Evolutionary conservation across 805 yeast genomes (phyloP).

Genomic region (Ogataea nitratoaversa): DNA sequence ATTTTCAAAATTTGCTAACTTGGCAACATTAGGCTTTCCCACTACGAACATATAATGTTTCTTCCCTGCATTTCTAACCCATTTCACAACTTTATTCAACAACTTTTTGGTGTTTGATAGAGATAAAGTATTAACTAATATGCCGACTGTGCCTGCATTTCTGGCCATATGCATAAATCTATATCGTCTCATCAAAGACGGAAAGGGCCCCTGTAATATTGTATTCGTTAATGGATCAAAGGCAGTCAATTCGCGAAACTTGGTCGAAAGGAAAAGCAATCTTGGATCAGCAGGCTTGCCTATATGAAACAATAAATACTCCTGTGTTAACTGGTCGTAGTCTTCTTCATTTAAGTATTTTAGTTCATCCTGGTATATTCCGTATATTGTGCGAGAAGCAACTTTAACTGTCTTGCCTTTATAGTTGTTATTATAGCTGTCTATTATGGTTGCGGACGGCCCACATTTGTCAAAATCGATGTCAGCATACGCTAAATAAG

Average conservation of each 20-base stretch:
- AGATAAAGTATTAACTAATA: constrained; percentile 86
- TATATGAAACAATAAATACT: constrained; percentile 64
- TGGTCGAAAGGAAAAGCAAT: constrained; percentile 68
- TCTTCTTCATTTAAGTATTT: constrained; percentile 24
- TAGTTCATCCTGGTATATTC: constrained; percentile 20
- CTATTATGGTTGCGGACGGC: constrained; percentile 22
- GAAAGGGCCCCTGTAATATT: constrained; percentile 56
- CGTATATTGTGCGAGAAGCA: constrained; percentile 32
- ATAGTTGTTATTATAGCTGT: constrained; percentile 9
- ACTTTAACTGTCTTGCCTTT: constrained; percentile 13
- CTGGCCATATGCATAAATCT: constrained; percentile 84
- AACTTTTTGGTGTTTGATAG: constrained; percentile 67
- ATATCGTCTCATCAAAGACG: constrained; percentile 80
- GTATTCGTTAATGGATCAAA: constrained; percentile 39
- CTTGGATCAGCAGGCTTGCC: constrained; percentile 76
- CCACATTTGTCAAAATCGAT: constrained; percentile 31
- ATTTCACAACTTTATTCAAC: constrained; percentile 53
- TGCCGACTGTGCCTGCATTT: constrained; percentile 88
- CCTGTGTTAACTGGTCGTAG: constrained; percentile 31
- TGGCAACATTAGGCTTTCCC: constrained; percentile 97
- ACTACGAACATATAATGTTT: constrained; percentile 93
- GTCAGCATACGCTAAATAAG: constrained; percentile 36
- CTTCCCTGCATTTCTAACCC: constrained; percentile 74
- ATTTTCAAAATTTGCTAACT: constrained; percentile 91
- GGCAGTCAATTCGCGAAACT: constrained; percentile 50